A percentile compares a stretch with the other conserved stretches of the same genome.
phyloP scores from a whole-genome alignment of 2,329 filamentous ascomycete genomes.

The Chaetothyriales sp. region DNA sequence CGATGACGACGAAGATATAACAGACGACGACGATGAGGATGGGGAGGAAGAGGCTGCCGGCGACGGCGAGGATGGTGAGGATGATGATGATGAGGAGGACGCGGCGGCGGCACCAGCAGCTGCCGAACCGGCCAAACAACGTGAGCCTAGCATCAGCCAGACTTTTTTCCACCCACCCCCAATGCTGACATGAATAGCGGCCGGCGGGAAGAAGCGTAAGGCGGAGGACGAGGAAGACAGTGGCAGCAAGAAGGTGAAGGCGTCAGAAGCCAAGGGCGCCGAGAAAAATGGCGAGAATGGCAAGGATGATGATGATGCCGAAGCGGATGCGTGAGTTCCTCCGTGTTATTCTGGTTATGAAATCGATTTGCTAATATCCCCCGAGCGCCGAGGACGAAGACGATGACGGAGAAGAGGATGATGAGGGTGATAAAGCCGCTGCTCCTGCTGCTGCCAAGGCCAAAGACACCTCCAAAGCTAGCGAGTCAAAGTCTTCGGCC shows the following conservation, averaged over 20 bases:
- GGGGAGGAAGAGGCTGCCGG: slow-evolving; percentile 16
- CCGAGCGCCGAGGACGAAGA: slow-evolving; percentile 1
- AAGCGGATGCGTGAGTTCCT: slow-evolving; percentile 4
- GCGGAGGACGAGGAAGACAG: slow-evolving; percentile 13
- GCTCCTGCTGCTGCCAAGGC: slow-evolving; percentile 16
- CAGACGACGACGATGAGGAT: slow-evolving; percentile 24
- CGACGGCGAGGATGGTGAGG: slow-evolving; percentile 10
- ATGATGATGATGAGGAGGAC: slow-evolving; percentile 3
- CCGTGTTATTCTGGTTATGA: neutral
- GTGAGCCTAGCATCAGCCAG: neutral
- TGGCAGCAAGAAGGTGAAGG: slow-evolving; percentile 13
- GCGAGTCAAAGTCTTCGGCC: neutral
- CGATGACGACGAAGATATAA: slow-evolving; percentile 23
- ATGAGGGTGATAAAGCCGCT: slow-evolving; percentile 14
- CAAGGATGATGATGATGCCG: slow-evolving; percentile 7
- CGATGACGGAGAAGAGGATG: slow-evolving; percentile 11
- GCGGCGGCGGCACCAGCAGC: too few species aligned
- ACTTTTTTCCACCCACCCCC: neutral
- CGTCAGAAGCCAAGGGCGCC: slow-evolving; percentile 5
- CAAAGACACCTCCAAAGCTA: slow-evolving; percentile 6
- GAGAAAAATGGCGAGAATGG: slow-evolving; percentile 13
- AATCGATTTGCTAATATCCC: neutral
- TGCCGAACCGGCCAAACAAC: neutral
- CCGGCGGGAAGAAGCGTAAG: slow-evolving; percentile 14
- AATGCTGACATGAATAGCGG: neutral